Evolutionary conservation across 2,329 filamentous ascomycete species (phyloP).

Genomic region (Fusarium beomiforme): DNA sequence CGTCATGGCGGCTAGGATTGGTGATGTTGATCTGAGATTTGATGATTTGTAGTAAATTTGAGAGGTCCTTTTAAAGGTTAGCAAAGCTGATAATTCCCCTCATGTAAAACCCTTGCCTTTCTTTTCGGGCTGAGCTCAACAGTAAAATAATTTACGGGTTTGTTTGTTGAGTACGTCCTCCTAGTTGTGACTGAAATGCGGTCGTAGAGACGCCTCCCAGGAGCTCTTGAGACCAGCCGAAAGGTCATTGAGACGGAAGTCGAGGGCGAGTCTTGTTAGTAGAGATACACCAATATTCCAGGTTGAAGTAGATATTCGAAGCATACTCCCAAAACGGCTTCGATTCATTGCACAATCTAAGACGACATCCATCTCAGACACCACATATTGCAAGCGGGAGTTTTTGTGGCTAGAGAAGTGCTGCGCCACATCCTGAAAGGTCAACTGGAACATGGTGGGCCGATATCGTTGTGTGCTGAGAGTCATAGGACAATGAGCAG

Average conservation of each 20-base stretch:
- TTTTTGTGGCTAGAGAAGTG: not conserved
- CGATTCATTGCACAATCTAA: slow-evolving; percentile 3
- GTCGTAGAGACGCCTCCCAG: slow-evolving; percentile 32
- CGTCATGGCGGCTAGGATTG: slow-evolving; percentile 49
- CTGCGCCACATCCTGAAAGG: not conserved
- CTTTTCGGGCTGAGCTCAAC: slow-evolving; percentile 25
- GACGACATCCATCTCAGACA: slow-evolving; percentile 15
- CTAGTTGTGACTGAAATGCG: slow-evolving; percentile 19
- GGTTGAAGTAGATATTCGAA: not conserved
- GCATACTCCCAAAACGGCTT: not conserved
- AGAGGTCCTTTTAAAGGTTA: slow-evolving; percentile 32
- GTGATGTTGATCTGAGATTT: slow-evolving; percentile 38
- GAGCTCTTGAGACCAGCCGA: slow-evolving; percentile 26
- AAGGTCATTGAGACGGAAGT: slow-evolving; percentile 36
- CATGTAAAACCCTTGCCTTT: slow-evolving; percentile 17
- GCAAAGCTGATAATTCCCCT: not conserved
- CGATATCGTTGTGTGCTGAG: slow-evolving; percentile 5
- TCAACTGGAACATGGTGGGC: not conserved
- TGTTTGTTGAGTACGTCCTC: slow-evolving; percentile 35
- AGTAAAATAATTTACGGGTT: slow-evolving; percentile 31
- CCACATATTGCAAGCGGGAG: not conserved
- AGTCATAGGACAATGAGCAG: not conserved
- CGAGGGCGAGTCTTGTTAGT: not conserved
- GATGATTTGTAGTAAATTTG: slow-evolving; percentile 28
- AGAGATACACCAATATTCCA: not conserved